Conservation (phyloP, 2,329 filamentous ascomycete species). For the Calonectria crousiana region DNA sequence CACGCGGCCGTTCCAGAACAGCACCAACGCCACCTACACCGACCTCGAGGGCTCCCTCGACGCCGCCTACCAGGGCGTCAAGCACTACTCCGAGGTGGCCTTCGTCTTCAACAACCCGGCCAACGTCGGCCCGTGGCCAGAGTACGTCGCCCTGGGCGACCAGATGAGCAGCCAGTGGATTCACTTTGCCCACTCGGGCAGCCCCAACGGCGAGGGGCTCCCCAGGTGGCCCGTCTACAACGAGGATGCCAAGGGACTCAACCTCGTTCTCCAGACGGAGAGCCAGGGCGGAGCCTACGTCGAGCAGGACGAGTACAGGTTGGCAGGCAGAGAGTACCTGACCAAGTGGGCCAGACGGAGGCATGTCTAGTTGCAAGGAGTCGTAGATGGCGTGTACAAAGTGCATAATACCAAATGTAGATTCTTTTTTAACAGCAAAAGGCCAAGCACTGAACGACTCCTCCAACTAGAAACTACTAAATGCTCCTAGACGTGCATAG, state of each 20-base stretch:
- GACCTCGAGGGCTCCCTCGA: neutral
- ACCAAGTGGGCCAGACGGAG: neutral
- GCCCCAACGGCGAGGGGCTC: neutral
- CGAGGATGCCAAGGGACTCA: neutral
- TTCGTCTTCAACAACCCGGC: neutral
- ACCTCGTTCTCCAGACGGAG: neutral
- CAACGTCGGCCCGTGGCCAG: neutral
- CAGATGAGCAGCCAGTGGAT: constrained; percentile 8
- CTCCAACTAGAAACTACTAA: neutral
- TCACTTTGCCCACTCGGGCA: neutral
- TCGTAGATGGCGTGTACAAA: neutral
- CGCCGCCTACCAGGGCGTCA: neutral
- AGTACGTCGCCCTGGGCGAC: neutral
- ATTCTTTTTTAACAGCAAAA: neutral
- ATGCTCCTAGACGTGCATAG: no score
- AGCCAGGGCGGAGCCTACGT: neutral
- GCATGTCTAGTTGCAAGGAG: neutral
- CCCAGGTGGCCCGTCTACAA: neutral
- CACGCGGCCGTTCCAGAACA: neutral
- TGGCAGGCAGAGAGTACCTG: neutral
- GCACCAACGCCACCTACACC: neutral
- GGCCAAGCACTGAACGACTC: neutral
- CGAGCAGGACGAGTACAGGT: neutral
- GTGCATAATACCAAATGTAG: neutral
- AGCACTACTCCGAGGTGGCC: neutral